phyloP scores from a whole-genome alignment of 345 rosid genomes.

The Aurinia saxatilis region DNA sequence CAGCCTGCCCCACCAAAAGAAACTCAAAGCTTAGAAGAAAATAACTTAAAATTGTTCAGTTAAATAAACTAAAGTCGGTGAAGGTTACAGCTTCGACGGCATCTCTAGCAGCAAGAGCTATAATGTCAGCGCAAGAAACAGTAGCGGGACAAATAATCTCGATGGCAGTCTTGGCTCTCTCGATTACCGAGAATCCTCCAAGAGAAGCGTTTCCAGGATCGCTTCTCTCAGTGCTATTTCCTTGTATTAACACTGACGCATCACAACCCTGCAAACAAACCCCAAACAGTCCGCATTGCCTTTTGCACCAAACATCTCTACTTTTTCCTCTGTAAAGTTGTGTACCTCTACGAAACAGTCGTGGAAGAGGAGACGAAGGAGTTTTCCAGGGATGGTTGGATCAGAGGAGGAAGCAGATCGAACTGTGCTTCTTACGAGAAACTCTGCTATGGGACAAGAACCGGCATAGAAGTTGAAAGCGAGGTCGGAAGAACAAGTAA shows the following conservation, averaged over 20 bases:
- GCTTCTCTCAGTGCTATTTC: conserved; percentile 61
- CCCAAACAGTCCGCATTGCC: not conserved
- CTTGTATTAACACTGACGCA: conserved; percentile 70
- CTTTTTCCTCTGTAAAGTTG: not conserved
- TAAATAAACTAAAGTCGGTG: no score
- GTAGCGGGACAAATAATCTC: conserved; percentile 59
- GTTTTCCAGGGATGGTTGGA: conserved; percentile 72
- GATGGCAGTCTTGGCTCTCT: conserved; percentile 48
- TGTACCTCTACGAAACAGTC: conserved; percentile 76
- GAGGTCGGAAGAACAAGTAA: conserved; percentile 26
- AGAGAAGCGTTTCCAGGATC: conserved; percentile 75
- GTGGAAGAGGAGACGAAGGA: conserved; percentile 73
- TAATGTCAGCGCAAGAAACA: conserved; percentile 64
- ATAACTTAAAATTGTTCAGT: no score
- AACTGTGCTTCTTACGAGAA: conserved; percentile 54
- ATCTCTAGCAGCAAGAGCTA: conserved; percentile 71
- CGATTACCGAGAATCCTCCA: conserved; percentile 66
- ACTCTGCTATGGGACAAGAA: conserved; percentile 64
- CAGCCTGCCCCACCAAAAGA: conserved; percentile 32
- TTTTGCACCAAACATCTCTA: not conserved
- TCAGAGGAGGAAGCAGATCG: conserved; percentile 58
- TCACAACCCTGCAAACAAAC: conserved; percentile 52
- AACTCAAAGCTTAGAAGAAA: not conserved
- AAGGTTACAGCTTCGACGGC: conserved; percentile 60
- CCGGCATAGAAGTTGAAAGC: conserved; percentile 56